Evolutionary conservation across 176 grass and related monocot genomes (phyloP).

Genomic region (Musa schizocarpa): DNA sequence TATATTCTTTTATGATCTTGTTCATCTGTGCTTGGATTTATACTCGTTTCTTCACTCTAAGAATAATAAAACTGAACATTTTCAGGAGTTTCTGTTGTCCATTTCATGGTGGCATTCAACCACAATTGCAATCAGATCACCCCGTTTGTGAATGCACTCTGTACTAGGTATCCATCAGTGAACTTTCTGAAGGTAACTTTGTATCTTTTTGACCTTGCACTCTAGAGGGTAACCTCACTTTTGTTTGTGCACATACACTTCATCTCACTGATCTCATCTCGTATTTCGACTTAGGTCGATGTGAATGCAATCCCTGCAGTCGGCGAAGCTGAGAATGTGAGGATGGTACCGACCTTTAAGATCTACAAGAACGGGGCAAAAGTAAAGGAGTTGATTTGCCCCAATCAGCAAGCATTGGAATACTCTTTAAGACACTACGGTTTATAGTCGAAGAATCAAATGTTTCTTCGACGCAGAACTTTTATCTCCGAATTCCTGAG

Average conservation of each 20-base stretch:
- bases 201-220: neutral
- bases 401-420: slow-evolving; percentile 74
- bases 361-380: slow-evolving; percentile 81
- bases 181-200: slow-evolving; percentile 87
- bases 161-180: slow-evolving; percentile 71
- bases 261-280: slow-evolving; percentile 8
- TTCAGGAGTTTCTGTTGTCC: slow-evolving; percentile 73
- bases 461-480: slow-evolving; percentile 5
- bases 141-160: slow-evolving; percentile 59
- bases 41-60: neutral
- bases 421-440: slow-evolving; percentile 82
- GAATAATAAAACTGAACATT: neutral
- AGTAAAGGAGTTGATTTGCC: slow-evolving; percentile 95
- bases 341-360: slow-evolving; percentile 80
- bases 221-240: neutral
- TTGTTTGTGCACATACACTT: slow-evolving; percentile 1
- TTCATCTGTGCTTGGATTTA: neutral
- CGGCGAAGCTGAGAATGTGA: slow-evolving; percentile 66
- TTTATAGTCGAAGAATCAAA: slow-evolving; percentile 32
- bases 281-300: slow-evolving; percentile 49
- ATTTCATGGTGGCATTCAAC: slow-evolving; percentile 72
- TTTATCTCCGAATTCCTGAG: neutral
- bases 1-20: neutral
- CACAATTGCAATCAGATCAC: slow-evolving; percentile 70
- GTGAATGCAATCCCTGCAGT: slow-evolving; percentile 55